Conservation (phyloP, 1,284 basidiomycete species). For the Ustilago xerochloae region DNA sequence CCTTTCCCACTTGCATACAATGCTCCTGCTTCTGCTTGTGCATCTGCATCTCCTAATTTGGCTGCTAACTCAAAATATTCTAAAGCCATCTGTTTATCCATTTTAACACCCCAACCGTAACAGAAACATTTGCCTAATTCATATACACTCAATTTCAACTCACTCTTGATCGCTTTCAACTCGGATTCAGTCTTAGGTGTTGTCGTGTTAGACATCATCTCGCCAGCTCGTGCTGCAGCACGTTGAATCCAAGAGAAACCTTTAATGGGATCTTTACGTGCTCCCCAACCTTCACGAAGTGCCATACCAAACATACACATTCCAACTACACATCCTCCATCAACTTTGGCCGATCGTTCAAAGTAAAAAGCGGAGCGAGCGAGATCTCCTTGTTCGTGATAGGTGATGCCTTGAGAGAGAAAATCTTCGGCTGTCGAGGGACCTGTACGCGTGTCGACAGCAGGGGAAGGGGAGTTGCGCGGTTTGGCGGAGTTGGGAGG, state of each 20-base stretch:
- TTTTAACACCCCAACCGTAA: constrained; percentile 86
- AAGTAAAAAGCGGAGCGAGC: constrained; percentile 80
- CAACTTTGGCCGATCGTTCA: constrained; percentile 79
- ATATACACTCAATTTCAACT: constrained; percentile 87
- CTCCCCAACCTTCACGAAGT: constrained; percentile 89
- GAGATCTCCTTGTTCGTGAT: constrained; percentile 82
- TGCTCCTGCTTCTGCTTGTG: constrained; percentile 81
- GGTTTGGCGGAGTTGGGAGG: constrained; percentile 1
- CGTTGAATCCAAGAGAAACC: constrained; percentile 85
- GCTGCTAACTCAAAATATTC: constrained; percentile 84
- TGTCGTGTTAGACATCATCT: constrained; percentile 76
- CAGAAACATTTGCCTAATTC: constrained; percentile 92
- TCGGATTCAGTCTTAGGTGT: constrained; percentile 68
- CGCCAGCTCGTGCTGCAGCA: constrained; percentile 82
- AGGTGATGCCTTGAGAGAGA: constrained; percentile 75
- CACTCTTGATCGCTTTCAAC: constrained; percentile 72
- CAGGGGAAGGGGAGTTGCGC: constrained; percentile 19
- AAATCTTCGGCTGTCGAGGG: constrained; percentile 56
- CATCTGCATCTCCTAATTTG: constrained; percentile 83
- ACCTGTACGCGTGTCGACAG: constrained; percentile 47
- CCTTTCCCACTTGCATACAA: constrained; percentile 82
- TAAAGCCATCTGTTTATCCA: constrained; percentile 77
- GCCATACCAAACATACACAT: constrained; percentile 93
- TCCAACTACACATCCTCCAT: constrained; percentile 84
- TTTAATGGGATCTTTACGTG: constrained; percentile 73